Conservation (phyloP, 129 eudicot genomes). For the Lactuca saligna region DNA sequence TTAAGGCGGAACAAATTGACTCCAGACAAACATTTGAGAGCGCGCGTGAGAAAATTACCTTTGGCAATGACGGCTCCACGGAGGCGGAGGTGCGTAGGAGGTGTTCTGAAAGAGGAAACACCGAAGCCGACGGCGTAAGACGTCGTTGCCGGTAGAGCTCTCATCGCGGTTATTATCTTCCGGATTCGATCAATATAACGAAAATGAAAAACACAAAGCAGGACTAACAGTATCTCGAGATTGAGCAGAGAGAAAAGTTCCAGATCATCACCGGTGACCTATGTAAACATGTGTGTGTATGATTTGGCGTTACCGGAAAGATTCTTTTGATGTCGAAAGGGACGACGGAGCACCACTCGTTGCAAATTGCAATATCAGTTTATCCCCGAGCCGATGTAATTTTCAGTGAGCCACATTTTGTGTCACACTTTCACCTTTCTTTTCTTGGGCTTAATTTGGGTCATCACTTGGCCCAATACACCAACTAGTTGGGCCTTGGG, state of each 20-base stretch:
- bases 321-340: constrained; percentile 6
- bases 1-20: background rate
- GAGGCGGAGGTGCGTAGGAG: constrained; percentile 25
- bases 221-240: constrained; percentile 14
- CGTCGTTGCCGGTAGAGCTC: constrained; percentile 39
- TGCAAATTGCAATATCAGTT: constrained; percentile 14
- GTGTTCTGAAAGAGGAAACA: constrained; percentile 14
- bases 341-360: constrained; percentile 29
- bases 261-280: constrained; percentile 19
- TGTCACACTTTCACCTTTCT: background rate
- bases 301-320: constrained; percentile 34
- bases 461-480: background rate
- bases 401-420: background rate
- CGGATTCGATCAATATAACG: background rate
- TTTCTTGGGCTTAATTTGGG: background rate
- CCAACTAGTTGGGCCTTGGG: too few relatives aligned
- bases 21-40: background rate
- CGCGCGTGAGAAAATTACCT: constrained; percentile 18
- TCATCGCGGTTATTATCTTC: constrained; percentile 13
- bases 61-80: constrained; percentile 19
- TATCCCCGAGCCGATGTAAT: constrained; percentile 14
- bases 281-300: constrained; percentile 16
- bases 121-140: constrained; percentile 36
- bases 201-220: background rate
- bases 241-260: constrained; percentile 6